Evolutionary conservation across 257 asterid species (phyloP).

Genomic region (Jacaranda mimosifolia): DNA sequence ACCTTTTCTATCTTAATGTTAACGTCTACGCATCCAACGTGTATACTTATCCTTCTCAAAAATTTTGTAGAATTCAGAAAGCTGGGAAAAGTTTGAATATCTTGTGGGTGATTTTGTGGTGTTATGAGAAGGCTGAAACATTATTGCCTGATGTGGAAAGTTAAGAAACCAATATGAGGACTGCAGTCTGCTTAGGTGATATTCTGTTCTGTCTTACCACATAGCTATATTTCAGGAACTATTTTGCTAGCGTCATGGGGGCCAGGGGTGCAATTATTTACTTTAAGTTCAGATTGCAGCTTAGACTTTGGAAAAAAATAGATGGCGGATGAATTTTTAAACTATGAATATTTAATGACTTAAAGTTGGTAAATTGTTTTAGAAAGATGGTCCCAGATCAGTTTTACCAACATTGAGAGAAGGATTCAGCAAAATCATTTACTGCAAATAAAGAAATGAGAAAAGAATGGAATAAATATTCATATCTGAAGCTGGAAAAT

Average conservation of each 20-base stretch:
- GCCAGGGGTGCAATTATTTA: not conserved
- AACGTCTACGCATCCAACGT: not conserved
- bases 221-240: not conserved
- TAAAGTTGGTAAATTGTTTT: too few species aligned
- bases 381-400: too few species aligned
- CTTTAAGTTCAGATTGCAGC: not conserved
- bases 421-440: not conserved
- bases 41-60: not conserved
- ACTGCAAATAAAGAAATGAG: not conserved
- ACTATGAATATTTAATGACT: too few species aligned
- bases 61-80: not conserved
- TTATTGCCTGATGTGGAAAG: slow-evolving; percentile 9
- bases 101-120: not conserved
- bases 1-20: not conserved
- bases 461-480: not conserved
- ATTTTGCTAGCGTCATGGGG: not conserved
- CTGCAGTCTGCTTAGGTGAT: not conserved
- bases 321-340: too few species aligned
- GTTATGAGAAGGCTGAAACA: not conserved
- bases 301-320: too few species aligned
- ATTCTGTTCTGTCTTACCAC: not conserved
- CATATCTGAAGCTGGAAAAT: not conserved
- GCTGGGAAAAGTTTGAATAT: not conserved
- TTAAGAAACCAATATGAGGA: not conserved
- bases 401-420: too few species aligned